A percentile compares a stretch with the other conserved stretches of the same genome.
phyloP scores from a whole-genome alignment of 495 filamentous ascomycete genomes.

The Penicillium salamii region DNA sequence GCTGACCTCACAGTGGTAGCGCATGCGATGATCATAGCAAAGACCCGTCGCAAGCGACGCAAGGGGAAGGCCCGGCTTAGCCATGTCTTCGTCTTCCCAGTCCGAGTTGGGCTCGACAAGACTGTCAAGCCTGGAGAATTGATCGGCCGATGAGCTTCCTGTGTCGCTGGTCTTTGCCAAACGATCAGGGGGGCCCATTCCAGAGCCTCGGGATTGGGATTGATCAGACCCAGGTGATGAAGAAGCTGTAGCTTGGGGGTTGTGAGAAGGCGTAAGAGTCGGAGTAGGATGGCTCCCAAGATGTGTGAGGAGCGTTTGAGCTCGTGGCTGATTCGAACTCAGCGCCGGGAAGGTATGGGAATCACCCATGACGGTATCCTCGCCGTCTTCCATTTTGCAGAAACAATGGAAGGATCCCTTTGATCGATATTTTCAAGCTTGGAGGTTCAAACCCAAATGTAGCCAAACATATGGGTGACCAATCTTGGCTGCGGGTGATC shows the following conservation, averaged over 20 bases:
- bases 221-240: slow-evolving; percentile 14
- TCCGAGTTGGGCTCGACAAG: slow-evolving; percentile 39
- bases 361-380: slow-evolving; percentile 43
- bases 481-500: no score
- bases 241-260: slow-evolving; percentile 10
- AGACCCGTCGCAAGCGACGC: slow-evolving; percentile 63
- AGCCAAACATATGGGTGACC: no score
- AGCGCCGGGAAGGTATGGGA: slow-evolving; percentile 17
- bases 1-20: slow-evolving; percentile 80
- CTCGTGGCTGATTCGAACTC: slow-evolving; percentile 16
- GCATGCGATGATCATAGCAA: slow-evolving; percentile 93
- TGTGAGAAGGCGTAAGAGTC: slow-evolving; percentile 28
- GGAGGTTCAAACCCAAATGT: no score
- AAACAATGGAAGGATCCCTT: not conserved
- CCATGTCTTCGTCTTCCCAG: slow-evolving; percentile 33
- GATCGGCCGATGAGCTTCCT: slow-evolving; percentile 18
- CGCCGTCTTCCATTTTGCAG: slow-evolving; percentile 33
- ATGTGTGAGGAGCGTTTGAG: slow-evolving; percentile 13
- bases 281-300: slow-evolving; percentile 20
- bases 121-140: slow-evolving; percentile 29
- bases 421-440: no score
- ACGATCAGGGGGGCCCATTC: slow-evolving; percentile 19
- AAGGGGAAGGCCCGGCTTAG: slow-evolving; percentile 31
- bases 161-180: slow-evolving; percentile 24
- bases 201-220: slow-evolving; percentile 5